phyloP scores from a whole-genome alignment of 2,329 filamentous ascomycete species.

The Aureobasidium sp. region DNA sequence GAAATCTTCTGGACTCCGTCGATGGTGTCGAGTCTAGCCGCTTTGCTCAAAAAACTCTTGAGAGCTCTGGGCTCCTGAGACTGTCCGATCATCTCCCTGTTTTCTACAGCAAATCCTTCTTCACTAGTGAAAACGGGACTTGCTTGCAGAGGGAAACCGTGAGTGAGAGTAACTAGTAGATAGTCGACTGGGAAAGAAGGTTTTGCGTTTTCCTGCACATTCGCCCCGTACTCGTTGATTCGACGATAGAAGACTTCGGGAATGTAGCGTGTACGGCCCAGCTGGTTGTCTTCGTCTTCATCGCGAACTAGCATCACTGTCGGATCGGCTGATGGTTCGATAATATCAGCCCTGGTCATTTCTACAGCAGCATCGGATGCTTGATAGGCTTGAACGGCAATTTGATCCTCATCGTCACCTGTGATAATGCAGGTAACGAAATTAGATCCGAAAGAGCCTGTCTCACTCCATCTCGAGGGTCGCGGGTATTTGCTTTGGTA shows the following conservation, averaged over 20 bases:
- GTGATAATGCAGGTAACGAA: slow-evolving; percentile 95
- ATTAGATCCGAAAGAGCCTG: slow-evolving; percentile 86
- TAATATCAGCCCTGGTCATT: slow-evolving; percentile 91
- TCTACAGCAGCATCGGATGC: slow-evolving; percentile 93
- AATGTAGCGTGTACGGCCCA: slow-evolving; percentile 73
- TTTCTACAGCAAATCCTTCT: slow-evolving; percentile 79
- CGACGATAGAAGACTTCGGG: slow-evolving; percentile 94
- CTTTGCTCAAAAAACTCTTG: slow-evolving; percentile 61
- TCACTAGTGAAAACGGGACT: slow-evolving; percentile 64
- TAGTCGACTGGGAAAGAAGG: slow-evolving; percentile 96
- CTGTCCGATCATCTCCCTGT: slow-evolving; percentile 79
- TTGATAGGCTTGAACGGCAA: slow-evolving; percentile 86
- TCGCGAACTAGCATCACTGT: slow-evolving; percentile 89
- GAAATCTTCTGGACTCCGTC: slow-evolving; percentile 65
- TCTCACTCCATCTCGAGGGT: slow-evolving; percentile 93
- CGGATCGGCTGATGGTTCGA: slow-evolving; percentile 91
- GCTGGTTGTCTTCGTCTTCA: slow-evolving; percentile 74
- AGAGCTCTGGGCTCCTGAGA: slow-evolving; percentile 68
- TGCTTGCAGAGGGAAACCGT: slow-evolving; percentile 81
- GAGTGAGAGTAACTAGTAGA: slow-evolving; percentile 87
- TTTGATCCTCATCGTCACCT: slow-evolving; percentile 84
- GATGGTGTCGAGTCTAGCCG: slow-evolving; percentile 51
- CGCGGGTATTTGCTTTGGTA: slow-evolving; percentile 85
- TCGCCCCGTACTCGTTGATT: slow-evolving; percentile 94
- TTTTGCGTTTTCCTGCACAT: slow-evolving; percentile 95